Evolutionary conservation across 371 early-diverging fungal genomes (phyloP).

Genomic region (Circinella minor): DNA sequence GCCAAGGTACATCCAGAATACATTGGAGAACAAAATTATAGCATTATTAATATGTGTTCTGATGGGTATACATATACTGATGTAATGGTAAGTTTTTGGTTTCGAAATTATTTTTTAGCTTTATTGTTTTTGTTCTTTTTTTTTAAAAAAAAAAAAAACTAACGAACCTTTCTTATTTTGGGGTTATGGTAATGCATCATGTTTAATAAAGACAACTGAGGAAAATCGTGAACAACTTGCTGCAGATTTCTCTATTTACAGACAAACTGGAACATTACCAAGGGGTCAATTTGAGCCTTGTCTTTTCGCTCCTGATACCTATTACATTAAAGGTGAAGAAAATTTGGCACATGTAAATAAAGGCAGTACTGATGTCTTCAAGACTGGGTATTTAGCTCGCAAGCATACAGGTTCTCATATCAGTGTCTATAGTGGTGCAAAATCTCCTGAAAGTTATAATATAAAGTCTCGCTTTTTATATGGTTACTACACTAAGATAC

Average conservation of each 20-base stretch:
- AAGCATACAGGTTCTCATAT: neutral
- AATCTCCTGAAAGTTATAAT: neutral
- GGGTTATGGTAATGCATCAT: too few species aligned
- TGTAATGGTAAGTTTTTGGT: neutral
- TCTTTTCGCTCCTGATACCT: neutral
- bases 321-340: too few species aligned
- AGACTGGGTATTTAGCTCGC: constrained; percentile 1
- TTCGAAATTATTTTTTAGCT: neutral
- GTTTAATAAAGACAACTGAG: neutral
- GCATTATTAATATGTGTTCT: neutral
- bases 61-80: neutral
- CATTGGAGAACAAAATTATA: neutral
- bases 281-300: neutral
- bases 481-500: neutral
- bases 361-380: neutral
- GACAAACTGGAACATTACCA: neutral
- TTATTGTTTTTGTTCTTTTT: too few species aligned
- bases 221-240: neutral
- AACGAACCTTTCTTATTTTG: too few species aligned
- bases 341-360: neutral
- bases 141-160: too few species aligned
- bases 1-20: neutral
- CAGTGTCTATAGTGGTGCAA: neutral
- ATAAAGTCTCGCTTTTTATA: neutral
- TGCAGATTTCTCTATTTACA: neutral